A percentile compares a stretch with the other conserved stretches of the same genome.
Conservation (phyloP, 495 filamentous ascomycete species). For the Tuber aestivum region DNA sequence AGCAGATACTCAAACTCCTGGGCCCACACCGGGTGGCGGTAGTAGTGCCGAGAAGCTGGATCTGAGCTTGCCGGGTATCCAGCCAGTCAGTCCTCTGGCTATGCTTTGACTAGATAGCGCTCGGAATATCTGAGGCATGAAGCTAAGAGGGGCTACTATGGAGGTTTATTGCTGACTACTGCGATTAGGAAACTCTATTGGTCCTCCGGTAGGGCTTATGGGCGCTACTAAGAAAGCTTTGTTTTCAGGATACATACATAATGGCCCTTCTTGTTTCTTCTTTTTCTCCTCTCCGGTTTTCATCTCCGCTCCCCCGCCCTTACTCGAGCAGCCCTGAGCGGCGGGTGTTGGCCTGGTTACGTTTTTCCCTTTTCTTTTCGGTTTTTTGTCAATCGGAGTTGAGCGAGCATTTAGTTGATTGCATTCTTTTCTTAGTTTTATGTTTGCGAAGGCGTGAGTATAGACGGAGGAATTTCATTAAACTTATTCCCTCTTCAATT, state of each 20-base stretch:
- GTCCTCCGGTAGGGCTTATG: conserved; percentile 27
- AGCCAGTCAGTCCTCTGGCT: conserved; percentile 29
- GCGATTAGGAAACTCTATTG: conserved; percentile 18
- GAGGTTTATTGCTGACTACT: background rate
- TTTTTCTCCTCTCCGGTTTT: conserved; percentile 35
- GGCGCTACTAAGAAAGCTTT: conserved; percentile 2
- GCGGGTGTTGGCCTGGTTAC: background rate
- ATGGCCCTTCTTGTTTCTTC: conserved; percentile 50
- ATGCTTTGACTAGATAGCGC: conserved; percentile 18
- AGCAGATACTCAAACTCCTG: background rate
- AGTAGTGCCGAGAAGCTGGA: conserved; percentile 12
- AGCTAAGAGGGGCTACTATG: background rate
- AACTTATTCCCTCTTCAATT: background rate
- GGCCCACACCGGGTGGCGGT: background rate
- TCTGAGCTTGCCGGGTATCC: conserved; percentile 25
- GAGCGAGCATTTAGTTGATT: conserved; percentile 38
- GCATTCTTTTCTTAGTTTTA: conserved; percentile 36
- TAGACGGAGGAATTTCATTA: background rate
- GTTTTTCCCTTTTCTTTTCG: conserved; percentile 18
- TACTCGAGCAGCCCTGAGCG: conserved; percentile 14
- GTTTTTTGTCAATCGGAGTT: conserved; percentile 31
- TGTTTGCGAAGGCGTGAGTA: conserved; percentile 14
- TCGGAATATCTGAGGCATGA: background rate
- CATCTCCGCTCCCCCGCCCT: conserved; percentile 6
- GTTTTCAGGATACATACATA: conserved; percentile 50